Evolutionary conservation across 1,284 basidiomycete genomes (phyloP).

Genomic region (Ganoderma sinense): DNA sequence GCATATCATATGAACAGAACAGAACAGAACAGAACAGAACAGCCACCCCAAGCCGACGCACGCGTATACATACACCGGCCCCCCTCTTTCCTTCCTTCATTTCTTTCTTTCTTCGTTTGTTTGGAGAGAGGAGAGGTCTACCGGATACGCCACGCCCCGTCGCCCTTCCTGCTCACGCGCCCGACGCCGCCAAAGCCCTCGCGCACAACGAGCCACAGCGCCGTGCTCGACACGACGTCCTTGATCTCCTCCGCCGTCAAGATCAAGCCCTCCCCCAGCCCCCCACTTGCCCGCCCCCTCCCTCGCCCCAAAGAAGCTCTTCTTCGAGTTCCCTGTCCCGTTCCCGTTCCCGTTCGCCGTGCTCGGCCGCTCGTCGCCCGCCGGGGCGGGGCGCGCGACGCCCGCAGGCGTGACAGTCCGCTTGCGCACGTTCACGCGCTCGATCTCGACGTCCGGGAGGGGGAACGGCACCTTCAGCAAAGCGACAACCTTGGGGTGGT

Average conservation of each 20-base stretch:
- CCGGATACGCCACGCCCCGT: constrained; percentile 65
- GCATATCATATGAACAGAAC: not conserved
- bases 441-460: constrained; percentile 79
- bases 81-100: not conserved
- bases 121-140: not conserved
- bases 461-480: constrained; percentile 91
- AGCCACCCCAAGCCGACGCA: not conserved
- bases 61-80: not conserved
- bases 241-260: constrained; percentile 94
- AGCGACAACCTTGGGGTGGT: constrained; percentile 95
- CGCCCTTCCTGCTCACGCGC: constrained; percentile 78
- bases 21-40: not conserved
- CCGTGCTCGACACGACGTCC: constrained; percentile 89
- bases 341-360: constrained; percentile 15
- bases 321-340: constrained; percentile 16
- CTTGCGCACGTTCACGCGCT: constrained; percentile 58
- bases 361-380: constrained; percentile 20
- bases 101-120: not conserved
- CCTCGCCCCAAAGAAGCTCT: constrained; percentile 23
- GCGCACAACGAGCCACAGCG: constrained; percentile 91
- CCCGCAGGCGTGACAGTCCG: constrained; percentile 55
- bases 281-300: constrained; percentile 20
- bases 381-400: constrained; percentile 46
- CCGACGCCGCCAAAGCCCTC: constrained; percentile 93
- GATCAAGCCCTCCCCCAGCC: constrained; percentile 45